A percentile compares a stretch with the other conserved stretches of the same genome.
phyloP scores from a whole-genome alignment of 2,329 filamentous ascomycete genomes.

The Colletotrichum paranaense region DNA sequence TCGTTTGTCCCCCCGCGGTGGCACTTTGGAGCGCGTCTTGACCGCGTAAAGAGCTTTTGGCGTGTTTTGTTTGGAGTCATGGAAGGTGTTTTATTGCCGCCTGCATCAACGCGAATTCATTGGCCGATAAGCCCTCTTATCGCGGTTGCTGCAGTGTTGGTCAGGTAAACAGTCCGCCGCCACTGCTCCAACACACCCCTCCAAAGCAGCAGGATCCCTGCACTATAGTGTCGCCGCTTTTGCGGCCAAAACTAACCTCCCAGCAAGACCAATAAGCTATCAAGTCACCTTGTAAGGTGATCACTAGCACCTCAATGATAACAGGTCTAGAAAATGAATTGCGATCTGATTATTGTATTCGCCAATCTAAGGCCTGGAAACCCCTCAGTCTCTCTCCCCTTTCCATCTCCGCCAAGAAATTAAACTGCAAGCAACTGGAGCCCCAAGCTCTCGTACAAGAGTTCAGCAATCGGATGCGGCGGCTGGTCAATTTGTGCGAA shows the following conservation, averaged over 20 bases:
- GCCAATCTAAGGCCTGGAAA: background rate
- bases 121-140: conserved; percentile 34
- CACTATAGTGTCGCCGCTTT: conserved; percentile 17
- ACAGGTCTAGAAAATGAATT: background rate
- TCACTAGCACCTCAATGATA: background rate
- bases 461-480: too few relatives aligned
- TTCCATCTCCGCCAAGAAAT: too few relatives aligned
- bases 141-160: conserved; percentile 29
- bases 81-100: conserved; percentile 16
- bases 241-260: background rate
- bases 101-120: conserved; percentile 18
- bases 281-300: background rate
- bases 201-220: background rate
- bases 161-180: conserved; percentile 24
- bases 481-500: too few relatives aligned
- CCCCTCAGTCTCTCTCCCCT: too few relatives aligned
- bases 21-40: conserved; percentile 26
- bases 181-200: conserved; percentile 4
- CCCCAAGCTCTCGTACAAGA: too few relatives aligned
- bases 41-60: conserved; percentile 37
- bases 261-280: background rate
- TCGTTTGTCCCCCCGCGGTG: background rate
- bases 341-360: background rate
- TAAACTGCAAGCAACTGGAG: too few relatives aligned
- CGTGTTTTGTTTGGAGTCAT: conserved; percentile 19